Evolutionary conservation across 2,329 filamentous ascomycete species (phyloP).

Genomic region (Epicoccum nigrum): DNA sequence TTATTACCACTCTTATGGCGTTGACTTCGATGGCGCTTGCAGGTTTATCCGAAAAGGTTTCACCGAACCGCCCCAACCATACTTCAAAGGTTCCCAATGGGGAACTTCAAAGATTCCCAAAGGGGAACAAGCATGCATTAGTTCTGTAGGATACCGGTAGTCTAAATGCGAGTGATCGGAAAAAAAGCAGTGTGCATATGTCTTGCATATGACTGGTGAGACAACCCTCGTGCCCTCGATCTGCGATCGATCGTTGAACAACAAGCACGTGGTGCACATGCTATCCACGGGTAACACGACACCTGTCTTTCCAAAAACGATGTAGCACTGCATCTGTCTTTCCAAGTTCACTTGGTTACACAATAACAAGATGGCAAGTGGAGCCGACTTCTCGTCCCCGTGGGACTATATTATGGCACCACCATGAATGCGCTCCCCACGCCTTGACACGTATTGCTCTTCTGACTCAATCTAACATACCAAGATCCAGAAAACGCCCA

Average conservation of each 20-base stretch:
- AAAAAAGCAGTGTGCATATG: background rate
- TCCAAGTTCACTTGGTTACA: no score
- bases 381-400: no score
- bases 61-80: constrained; percentile 1
- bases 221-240: background rate
- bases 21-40: background rate
- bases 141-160: constrained; percentile 10
- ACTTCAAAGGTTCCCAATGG: background rate
- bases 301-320: no score
- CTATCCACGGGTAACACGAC: background rate
- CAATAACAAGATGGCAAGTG: no score
- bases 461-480: no score
- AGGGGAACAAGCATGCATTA: background rate
- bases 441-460: no score
- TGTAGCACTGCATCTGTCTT: no score
- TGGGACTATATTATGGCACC: no score
- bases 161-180: background rate
- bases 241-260: background rate
- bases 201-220: background rate
- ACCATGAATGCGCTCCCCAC: no score
- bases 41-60: constrained; percentile 4
- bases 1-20: background rate
- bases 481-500: no score
- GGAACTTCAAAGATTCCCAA: background rate
- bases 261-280: background rate